Evolutionary conservation across 345 rosid species (phyloP), one percentile per base, ranked within the genome.

Genomic region (Ceriops zippeliana): DNA sequence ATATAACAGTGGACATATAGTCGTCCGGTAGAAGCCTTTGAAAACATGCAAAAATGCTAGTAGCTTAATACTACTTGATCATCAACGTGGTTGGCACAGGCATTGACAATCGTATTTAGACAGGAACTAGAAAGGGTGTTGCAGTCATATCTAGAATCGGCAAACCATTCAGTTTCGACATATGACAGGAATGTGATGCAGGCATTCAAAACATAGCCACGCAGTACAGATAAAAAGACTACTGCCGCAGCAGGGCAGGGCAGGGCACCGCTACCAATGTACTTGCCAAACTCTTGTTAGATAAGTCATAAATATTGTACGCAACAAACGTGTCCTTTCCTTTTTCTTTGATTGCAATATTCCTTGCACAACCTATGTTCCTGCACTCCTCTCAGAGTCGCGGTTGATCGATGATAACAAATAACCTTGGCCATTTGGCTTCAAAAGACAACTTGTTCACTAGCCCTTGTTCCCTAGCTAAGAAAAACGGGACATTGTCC

Each of bases 301-400:
- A 79, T 69, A 73, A 34, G 73, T 78, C 82, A 81, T 81, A 30
- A 72, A 75, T 78, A 62, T 58, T 47, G 79, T 71, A 69, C 78
- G 77, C 47, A 34, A 46, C 71, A n/a, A 38, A 2, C 46, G 1
- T 2, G 15, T 38, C 46, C 3, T 38, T 15, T 42, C 16, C 49
- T 15, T 4, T 42, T 38, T 42, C 13, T 42, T 11, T 13, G 15
- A 42, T 42, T 42, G 49, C 49, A 42, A 42, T 13, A 13, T 11
- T 2, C 17, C 49, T 2, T 11, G 49, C 49, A 42, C 49, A 42
- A 13, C 19, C 49, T 15, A 13, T 42, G 4, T 13, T 42, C 32
- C 32, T 46, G 13, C 15, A 8, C 35, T 13, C 4, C 30, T 58
- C 47, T 59, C 21, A 34, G 20, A 21, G 28, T 61, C 58, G 2